A percentile compares a stretch with the other conserved stretches of the same genome.
Evolutionary conservation across 1,284 basidiomycete genomes (phyloP).

Genomic region (Phlebopus sp.): DNA sequence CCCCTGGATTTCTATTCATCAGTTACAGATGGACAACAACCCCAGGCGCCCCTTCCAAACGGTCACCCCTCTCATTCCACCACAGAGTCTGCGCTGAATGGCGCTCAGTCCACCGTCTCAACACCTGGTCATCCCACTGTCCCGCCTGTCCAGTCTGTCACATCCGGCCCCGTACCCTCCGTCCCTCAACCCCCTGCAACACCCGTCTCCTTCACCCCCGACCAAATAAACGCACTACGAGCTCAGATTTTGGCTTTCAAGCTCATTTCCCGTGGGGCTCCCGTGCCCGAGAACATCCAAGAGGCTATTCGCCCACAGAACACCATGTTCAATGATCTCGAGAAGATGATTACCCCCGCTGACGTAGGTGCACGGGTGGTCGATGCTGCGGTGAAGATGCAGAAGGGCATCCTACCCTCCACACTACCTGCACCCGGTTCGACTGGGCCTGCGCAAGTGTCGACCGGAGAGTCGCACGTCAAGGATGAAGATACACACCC

Average conservation of each 20-base stretch:
- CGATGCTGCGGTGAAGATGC: constrained; percentile 77
- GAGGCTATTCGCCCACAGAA: constrained; percentile 71
- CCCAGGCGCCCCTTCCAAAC: constrained; percentile 22
- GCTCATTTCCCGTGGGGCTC: constrained; percentile 73
- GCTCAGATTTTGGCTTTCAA: constrained; percentile 92
- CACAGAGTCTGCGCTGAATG: constrained; percentile 21
- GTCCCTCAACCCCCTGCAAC: constrained; percentile 40
- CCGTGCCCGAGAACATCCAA: constrained; percentile 80
- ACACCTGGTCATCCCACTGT: constrained; percentile 13
- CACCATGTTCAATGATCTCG: constrained; percentile 57
- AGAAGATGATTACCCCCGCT: constrained; percentile 57
- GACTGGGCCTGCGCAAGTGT: constrained; percentile 12
- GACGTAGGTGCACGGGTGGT: constrained; percentile 65
- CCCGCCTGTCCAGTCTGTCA: constrained; percentile 17
- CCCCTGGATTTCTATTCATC: constrained; percentile 10
- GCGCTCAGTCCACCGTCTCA: constrained; percentile 3
- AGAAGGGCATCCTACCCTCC: constrained; percentile 47
- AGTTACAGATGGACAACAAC: constrained; percentile 22
- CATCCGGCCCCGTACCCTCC: constrained; percentile 27
- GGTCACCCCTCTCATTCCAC: constrained; percentile 21
- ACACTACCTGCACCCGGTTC: constrained; percentile 10
- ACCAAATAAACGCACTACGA: constrained; percentile 83
- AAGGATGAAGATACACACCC: constrained; percentile 44
- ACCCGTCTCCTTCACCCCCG: constrained; percentile 77
- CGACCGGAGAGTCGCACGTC: constrained; percentile 18